Evolutionary conservation across 2,329 filamentous ascomycete species (phyloP).

Genomic region (Daldinia eschscholtzii): DNA sequence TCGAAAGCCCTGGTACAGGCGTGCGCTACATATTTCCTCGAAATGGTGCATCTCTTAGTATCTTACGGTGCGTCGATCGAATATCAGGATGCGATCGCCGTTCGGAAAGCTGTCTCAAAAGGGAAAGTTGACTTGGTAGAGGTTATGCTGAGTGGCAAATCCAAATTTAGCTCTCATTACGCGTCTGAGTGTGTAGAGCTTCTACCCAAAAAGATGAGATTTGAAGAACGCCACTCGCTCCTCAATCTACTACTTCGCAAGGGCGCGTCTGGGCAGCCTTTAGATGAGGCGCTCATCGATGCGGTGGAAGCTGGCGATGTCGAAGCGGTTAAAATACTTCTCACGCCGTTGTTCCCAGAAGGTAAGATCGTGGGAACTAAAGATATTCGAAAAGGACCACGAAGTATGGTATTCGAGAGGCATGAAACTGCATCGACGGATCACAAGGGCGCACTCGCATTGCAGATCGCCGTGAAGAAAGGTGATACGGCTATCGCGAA

Average conservation of each 20-base stretch:
- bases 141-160: constrained; percentile 61
- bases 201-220: constrained; percentile 61
- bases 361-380: constrained; percentile 47
- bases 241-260: constrained; percentile 63
- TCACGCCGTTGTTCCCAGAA: constrained; percentile 62
- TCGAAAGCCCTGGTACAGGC: constrained; percentile 63
- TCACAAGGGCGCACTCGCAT: constrained; percentile 64
- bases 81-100: constrained; percentile 62
- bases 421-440: constrained; percentile 67
- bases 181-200: constrained; percentile 65
- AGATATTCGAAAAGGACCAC: constrained; percentile 49
- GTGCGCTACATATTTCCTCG: constrained; percentile 63
- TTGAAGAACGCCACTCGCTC: constrained; percentile 60
- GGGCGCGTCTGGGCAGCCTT: constrained; percentile 61
- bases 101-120: constrained; percentile 63
- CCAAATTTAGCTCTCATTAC: constrained; percentile 57
- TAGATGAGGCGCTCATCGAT: constrained; percentile 65
- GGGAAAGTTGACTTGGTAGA: constrained; percentile 62
- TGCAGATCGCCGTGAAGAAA: constrained; percentile 63
- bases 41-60: constrained; percentile 67
- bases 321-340: constrained; percentile 62
- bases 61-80: constrained; percentile 67
- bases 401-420: constrained; percentile 55
- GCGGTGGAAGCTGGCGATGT: constrained; percentile 63
- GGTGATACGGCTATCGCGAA: constrained; percentile 60